A percentile compares a stretch with the other conserved stretches of the same genome.
phyloP scores from a whole-genome alignment of 371 early-diverging fungal species.

The Zychaea mexicana region DNA sequence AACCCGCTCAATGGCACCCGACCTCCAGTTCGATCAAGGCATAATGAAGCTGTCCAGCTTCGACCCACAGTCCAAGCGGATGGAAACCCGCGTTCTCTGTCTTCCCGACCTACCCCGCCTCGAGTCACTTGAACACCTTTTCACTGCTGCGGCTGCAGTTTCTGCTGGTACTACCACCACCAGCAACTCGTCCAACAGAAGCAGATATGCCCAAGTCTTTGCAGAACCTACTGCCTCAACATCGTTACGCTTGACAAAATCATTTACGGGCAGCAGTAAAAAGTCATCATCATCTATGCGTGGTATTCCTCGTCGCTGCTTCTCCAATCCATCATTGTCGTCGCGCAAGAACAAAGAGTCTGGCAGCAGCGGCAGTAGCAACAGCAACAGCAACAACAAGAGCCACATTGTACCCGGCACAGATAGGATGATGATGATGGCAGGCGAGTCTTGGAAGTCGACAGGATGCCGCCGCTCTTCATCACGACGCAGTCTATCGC shows the following conservation, averaged over 20 bases:
- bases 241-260: constrained; percentile 5
- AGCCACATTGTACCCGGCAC: neutral
- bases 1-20: constrained; percentile 12
- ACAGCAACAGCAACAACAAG: neutral
- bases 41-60: constrained; percentile 32
- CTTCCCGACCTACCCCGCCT: constrained; percentile 27
- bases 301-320: constrained; percentile 18
- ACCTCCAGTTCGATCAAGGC: constrained; percentile 32
- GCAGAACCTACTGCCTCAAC: neutral
- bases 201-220: neutral
- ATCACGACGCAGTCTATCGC: constrained; percentile 17
- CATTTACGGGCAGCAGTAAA: neutral
- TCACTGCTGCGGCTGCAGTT: constrained; percentile 6
- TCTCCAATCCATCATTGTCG: constrained; percentile 15
- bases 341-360: constrained; percentile 3
- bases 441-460: neutral
- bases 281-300: neutral
- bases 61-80: constrained; percentile 29
- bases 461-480: constrained; percentile 2
- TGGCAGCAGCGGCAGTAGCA: neutral
- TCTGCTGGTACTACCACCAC: neutral
- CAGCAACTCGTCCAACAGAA: too few relatives aligned
- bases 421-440: neutral
- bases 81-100: constrained; percentile 24
- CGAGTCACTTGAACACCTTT: constrained; percentile 34